A percentile compares a stretch with the other conserved stretches of the same genome.
These are phyloP conservation scores for Calocybe cyanea DNA, from an alignment of 768 basidiomycete genomes.

Conservation along the genomic window DNA sequence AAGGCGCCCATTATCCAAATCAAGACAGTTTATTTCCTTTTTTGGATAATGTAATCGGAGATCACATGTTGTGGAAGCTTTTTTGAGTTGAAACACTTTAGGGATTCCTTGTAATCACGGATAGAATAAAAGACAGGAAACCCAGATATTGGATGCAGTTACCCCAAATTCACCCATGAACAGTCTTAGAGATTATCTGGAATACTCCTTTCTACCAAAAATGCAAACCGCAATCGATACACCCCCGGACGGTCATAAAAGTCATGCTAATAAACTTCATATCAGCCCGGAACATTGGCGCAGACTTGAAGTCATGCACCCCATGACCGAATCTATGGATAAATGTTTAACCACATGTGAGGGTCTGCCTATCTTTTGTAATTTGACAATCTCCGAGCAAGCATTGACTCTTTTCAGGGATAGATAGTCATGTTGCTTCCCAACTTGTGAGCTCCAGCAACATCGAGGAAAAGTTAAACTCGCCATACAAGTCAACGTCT, in stretches of 20 bases:
- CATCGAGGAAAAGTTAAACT: constrained; percentile 36
- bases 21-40: constrained; percentile 7
- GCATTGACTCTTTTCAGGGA: constrained; percentile 27
- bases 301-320: constrained; percentile 45
- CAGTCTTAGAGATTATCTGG: constrained; percentile 45
- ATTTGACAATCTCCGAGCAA: background rate
- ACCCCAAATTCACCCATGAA: constrained; percentile 19
- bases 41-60: too few relatives aligned
- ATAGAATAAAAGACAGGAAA: background rate
- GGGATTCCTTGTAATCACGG: constrained; percentile 2
- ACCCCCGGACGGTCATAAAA: constrained; percentile 40
- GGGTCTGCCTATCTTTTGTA: constrained; percentile 14
- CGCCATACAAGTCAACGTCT: constrained; percentile 39
- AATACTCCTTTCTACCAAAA: constrained; percentile 40
- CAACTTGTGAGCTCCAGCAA: constrained; percentile 31
- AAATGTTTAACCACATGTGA: constrained; percentile 34
- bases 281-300: constrained; percentile 48
- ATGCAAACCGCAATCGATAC: constrained; percentile 28
- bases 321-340: constrained; percentile 27
- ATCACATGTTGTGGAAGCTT: too few relatives aligned
- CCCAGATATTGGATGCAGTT: background rate
- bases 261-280: constrained; percentile 39
- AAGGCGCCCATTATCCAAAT: constrained; percentile 1
- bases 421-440: constrained; percentile 31
- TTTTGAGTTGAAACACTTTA: too few relatives aligned